Evolutionary conservation across 805 yeast species (phyloP), one percentile per base, ranked within the genome.

Genomic region (Sugiyamaella floridensis): DNA sequence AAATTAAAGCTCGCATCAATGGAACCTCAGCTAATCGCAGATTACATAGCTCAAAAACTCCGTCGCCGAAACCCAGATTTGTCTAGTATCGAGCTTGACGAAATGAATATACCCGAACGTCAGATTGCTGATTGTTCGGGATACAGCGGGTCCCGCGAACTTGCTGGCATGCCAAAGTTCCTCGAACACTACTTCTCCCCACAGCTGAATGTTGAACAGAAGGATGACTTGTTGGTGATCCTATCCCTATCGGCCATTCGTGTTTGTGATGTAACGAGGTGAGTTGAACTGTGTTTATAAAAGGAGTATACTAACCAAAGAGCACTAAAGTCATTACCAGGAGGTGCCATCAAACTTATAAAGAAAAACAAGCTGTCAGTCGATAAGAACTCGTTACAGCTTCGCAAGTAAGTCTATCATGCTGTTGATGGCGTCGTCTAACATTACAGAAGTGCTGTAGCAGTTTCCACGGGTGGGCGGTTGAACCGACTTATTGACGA

Each of bases 211-310:
- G 51, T 29, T 15, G 29, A 47, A 32, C 18, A 45, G 20, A 47
- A 57, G 48, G 55, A 53, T 28, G 76, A 77, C 50, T 71, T 76
- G 68, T 65, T 81, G 57, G 67, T 83, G 14, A 68, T 83, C 1
- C 61, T 85, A 14, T 77, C 90, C 0, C 77, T 85, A 74, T 87
- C 96, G 0, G 93, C 96, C 10, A 72, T 89, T 20, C 76, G 97
- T 59, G 93, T 89, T 1, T 92, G 97, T 62, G 97, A 90, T 61
- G 76, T 89, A 2, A 45, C 48, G 37, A 32, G 37, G 37, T 32
- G 37, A 5, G 37, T 32, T 32, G n/a, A 32, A 10, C 3, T 5
- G 2, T 11, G 4, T 32, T 14, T 32, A 11, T 5, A 32, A 32
- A 11, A 10, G n/a, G 9, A 32, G 37, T 11, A 32, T 14, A 11